Conservation (phyloP, 306 rosid genomes). For the Cucurbita moschata region DNA sequence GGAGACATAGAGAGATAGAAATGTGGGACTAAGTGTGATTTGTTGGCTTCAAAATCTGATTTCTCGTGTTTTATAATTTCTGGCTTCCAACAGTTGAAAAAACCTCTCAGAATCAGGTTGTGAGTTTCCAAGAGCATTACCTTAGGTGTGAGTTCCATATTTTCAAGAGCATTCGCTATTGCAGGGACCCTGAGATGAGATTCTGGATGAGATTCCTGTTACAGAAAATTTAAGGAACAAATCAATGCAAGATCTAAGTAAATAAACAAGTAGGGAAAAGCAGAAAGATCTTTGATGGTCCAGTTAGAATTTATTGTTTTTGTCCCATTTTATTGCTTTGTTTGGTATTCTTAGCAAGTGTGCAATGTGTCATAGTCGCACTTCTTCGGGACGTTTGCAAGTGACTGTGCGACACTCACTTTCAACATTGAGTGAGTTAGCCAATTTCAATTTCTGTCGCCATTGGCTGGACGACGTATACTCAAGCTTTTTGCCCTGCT, state of each 20-base stretch:
- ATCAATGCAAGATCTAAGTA: neutral
- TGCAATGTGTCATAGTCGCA: too few species aligned
- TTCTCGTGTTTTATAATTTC: neutral
- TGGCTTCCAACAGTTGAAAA: neutral
- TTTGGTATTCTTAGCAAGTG: neutral
- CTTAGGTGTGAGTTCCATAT: conserved; percentile 65
- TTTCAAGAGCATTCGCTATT: conserved; percentile 43
- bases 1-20: too few species aligned
- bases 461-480: too few species aligned
- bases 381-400: too few species aligned
- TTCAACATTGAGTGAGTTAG: too few species aligned
- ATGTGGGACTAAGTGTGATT: neutral
- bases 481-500: too few species aligned
- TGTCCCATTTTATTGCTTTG: neutral
- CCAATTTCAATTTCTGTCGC: too few species aligned
- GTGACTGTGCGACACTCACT: too few species aligned
- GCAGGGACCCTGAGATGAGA: conserved; percentile 90
- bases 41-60: neutral
- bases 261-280: neutral
- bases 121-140: conserved; percentile 11
- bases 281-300: neutral
- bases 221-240: neutral
- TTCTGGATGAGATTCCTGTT: conserved; percentile 95
- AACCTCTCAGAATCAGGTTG: neutral
- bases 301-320: neutral